Conservation (phyloP, 2,329 filamentous ascomycete genomes). For the Alternaria incomplexa region DNA sequence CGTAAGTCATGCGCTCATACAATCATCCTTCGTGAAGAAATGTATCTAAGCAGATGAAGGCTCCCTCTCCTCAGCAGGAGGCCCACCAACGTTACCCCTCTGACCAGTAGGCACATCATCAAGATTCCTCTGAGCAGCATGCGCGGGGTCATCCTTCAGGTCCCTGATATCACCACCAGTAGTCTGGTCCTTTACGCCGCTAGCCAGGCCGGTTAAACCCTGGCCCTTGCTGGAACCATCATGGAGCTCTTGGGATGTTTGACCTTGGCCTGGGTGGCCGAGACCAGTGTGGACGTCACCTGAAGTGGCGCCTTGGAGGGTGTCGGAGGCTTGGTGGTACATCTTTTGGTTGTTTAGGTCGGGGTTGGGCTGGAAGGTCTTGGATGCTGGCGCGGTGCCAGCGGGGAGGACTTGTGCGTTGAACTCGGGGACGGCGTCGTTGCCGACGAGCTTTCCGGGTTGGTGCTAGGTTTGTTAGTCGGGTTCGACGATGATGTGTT, state of each 20-base stretch:
- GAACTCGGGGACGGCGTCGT: conserved; percentile 68
- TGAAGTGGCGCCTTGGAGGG: conserved; percentile 60
- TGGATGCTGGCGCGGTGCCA: conserved; percentile 65
- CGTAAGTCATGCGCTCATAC: neutral
- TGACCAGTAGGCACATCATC: conserved; percentile 44
- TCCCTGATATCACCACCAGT: conserved; percentile 15
- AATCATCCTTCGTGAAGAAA: neutral
- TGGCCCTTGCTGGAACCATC: conserved; percentile 53
- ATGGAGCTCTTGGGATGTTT: conserved; percentile 58
- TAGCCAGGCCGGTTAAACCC: conserved; percentile 54
- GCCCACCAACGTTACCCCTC: conserved; percentile 39
- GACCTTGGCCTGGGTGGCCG: conserved; percentile 58
- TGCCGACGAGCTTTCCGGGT: conserved; percentile 64
- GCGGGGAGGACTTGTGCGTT: conserved; percentile 64
- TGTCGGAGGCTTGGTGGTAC: conserved; percentile 53
- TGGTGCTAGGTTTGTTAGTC: conserved; percentile 61
- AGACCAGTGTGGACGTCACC: conserved; percentile 60
- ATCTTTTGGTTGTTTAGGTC: conserved; percentile 52
- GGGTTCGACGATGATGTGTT: neutral
- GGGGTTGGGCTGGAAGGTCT: conserved; percentile 55
- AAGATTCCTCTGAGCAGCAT: conserved; percentile 47
- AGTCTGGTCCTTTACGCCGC: conserved; percentile 16
- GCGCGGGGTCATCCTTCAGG: conserved; percentile 42
- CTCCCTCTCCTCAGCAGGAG: conserved; percentile 44
- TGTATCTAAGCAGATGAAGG: conserved; percentile 18